phyloP scores from a whole-genome alignment of 2,329 filamentous ascomycete species.

The Pseudogymnoascus sp. region DNA sequence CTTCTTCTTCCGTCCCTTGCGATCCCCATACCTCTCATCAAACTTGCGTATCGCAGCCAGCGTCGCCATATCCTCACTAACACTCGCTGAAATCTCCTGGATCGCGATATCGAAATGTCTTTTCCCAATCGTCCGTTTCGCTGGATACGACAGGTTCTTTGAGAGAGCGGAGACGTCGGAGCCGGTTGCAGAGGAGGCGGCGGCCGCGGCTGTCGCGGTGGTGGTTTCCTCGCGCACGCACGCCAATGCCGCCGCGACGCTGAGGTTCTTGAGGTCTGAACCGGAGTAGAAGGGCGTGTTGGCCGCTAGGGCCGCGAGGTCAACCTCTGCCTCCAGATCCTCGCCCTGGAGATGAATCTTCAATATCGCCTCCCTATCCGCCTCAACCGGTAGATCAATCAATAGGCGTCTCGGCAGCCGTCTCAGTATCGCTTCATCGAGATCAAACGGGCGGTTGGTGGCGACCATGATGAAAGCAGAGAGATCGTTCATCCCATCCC shows the following conservation, averaged over 20 bases:
- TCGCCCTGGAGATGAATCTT: slow-evolving; percentile 64
- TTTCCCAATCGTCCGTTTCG: slow-evolving; percentile 54
- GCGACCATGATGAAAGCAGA: slow-evolving; percentile 97
- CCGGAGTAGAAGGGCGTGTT: slow-evolving; percentile 72
- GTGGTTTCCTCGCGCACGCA: slow-evolving; percentile 67
- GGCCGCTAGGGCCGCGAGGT: slow-evolving; percentile 52
- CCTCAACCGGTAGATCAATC: slow-evolving; percentile 60
- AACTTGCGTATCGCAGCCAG: slow-evolving; percentile 85
- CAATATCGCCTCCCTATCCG: slow-evolving; percentile 60
- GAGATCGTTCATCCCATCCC: slow-evolving; percentile 79
- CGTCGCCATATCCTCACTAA: slow-evolving; percentile 86
- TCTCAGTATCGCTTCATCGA: slow-evolving; percentile 81
- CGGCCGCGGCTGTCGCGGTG: slow-evolving; percentile 29
- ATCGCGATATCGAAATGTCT: slow-evolving; percentile 80
- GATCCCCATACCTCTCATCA: slow-evolving; percentile 88
- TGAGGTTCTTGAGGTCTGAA: slow-evolving; percentile 75
- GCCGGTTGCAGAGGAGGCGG: slow-evolving; percentile 30
- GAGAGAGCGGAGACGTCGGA: slow-evolving; percentile 20
- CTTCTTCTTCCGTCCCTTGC: slow-evolving; percentile 54
- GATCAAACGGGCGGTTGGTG: slow-evolving; percentile 88
- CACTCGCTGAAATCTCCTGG: slow-evolving; percentile 82
- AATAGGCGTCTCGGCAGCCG: slow-evolving; percentile 64
- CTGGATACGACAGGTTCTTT: slow-evolving; percentile 51
- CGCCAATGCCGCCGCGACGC: slow-evolving; percentile 69
- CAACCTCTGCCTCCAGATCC: slow-evolving; percentile 49